A percentile compares a stretch with the other conserved stretches of the same genome.
These are phyloP conservation scores for Arabidopsis thaliana DNA, from an alignment of 345 rosid species.

Conservation along the genomic window TAIR10.1 NC_003074.8:20861001-20861500, in stretches of 20 bases:
- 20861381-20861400: neutral
- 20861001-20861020: conserved; percentile 67
- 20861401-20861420: neutral
- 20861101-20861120: conserved; percentile 51
- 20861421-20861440: neutral
- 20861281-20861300: conserved; percentile 58
- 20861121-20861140: conserved; percentile 66
- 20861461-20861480: too few relatives aligned
- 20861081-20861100: conserved; percentile 66
- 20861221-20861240: conserved; percentile 82
- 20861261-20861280: conserved; percentile 61
- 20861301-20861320: conserved; percentile 70
- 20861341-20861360: conserved; percentile 80
- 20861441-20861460: neutral
- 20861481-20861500: neutral
- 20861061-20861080: conserved; percentile 63
- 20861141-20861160: conserved; percentile 65
- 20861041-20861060: conserved; percentile 57
- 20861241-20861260: conserved; percentile 73
- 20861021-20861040: conserved; percentile 58
- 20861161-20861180: conserved; percentile 79
- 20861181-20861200: conserved; percentile 60
- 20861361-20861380: neutral
- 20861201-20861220: conserved; percentile 54
- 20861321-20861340: conserved; percentile 75